Percentiles rank a stretch among this genome's conserved stretches.
phyloP scores from a whole-genome alignment of 2,329 filamentous ascomycete species.

The Fusarium miscanthi region DNA sequence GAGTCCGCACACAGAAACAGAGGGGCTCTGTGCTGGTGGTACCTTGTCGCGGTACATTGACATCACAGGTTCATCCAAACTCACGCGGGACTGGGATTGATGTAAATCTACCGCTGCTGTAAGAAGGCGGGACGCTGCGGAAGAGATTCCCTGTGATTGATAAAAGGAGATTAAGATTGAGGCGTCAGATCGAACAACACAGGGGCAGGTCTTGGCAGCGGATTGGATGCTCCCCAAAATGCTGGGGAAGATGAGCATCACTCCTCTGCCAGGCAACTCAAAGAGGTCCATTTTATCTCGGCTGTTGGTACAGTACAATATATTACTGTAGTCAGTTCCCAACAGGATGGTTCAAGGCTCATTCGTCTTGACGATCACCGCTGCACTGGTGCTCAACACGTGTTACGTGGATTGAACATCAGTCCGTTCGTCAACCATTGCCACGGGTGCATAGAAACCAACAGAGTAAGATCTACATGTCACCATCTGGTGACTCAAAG shows the following conservation, averaged over 20 bases:
- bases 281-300: slow-evolving; percentile 20
- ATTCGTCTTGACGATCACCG: slow-evolving; percentile 35
- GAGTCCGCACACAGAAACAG: slow-evolving; percentile 18
- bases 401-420: slow-evolving; percentile 35
- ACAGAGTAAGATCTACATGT: slow-evolving; percentile 37
- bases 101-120: background rate
- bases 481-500: slow-evolving; percentile 10
- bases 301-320: slow-evolving; percentile 1
- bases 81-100: slow-evolving; percentile 4
- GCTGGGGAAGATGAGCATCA: slow-evolving; percentile 26
- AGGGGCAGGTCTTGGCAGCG: slow-evolving; percentile 29
- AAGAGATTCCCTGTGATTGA: slow-evolving; percentile 14
- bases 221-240: slow-evolving; percentile 9
- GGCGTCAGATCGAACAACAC: slow-evolving; percentile 10
- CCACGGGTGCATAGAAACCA: slow-evolving; percentile 29
- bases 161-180: slow-evolving; percentile 4
- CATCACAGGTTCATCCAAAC: slow-evolving; percentile 17
- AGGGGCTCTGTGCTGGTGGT: slow-evolving; percentile 11
- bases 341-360: slow-evolving; percentile 30
- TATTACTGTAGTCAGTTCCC: slow-evolving; percentile 21
- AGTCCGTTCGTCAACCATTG: slow-evolving; percentile 23
- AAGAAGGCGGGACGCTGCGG: slow-evolving; percentile 10
- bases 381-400: slow-evolving; percentile 22
- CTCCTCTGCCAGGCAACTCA: slow-evolving; percentile 6
- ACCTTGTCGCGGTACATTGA: slow-evolving; percentile 1